Percentiles rank a stretch among this genome's conserved stretches.
These are phyloP conservation scores for Rutidosis leptorrhynchoides DNA, from an alignment of 129 eudicot genomes.

Conservation along the genomic window DNA sequence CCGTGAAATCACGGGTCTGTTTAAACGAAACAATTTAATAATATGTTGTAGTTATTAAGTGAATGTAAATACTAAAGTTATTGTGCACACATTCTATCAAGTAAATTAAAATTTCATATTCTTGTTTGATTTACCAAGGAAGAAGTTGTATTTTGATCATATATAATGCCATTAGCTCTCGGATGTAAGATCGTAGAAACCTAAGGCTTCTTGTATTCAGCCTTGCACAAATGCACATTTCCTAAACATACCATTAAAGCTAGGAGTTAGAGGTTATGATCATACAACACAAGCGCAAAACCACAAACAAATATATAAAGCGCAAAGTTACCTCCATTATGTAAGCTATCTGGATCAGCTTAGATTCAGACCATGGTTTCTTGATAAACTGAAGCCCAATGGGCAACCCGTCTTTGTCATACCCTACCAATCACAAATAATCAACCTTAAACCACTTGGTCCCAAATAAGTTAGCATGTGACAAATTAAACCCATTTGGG, in stretches of 20 bases:
- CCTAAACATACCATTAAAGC: constrained; percentile 39
- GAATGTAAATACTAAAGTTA: too few relatives aligned
- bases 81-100: constrained; percentile 8
- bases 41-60: too few relatives aligned
- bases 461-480: constrained; percentile 1
- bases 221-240: constrained; percentile 41
- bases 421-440: constrained; percentile 58
- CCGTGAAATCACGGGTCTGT: too few relatives aligned
- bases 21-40: too few relatives aligned
- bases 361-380: constrained; percentile 90
- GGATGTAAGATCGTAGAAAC: constrained; percentile 67
- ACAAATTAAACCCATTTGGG: neutral
- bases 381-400: constrained; percentile 92
- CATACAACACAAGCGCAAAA: neutral
- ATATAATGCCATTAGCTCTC: constrained; percentile 15
- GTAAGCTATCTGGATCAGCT: constrained; percentile 61
- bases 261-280: neutral
- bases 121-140: constrained; percentile 8
- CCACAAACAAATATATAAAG: neutral
- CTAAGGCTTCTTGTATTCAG: constrained; percentile 66
- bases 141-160: constrained; percentile 14
- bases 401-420: constrained; percentile 73
- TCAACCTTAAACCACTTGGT: constrained; percentile 3
- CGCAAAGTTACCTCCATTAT: constrained; percentile 62
- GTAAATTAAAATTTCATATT: neutral